A percentile compares a stretch with the other conserved stretches of the same genome.
Conservation (phyloP, 2,329 filamentous ascomycete species). For the Shiraia bambusicola region DNA sequence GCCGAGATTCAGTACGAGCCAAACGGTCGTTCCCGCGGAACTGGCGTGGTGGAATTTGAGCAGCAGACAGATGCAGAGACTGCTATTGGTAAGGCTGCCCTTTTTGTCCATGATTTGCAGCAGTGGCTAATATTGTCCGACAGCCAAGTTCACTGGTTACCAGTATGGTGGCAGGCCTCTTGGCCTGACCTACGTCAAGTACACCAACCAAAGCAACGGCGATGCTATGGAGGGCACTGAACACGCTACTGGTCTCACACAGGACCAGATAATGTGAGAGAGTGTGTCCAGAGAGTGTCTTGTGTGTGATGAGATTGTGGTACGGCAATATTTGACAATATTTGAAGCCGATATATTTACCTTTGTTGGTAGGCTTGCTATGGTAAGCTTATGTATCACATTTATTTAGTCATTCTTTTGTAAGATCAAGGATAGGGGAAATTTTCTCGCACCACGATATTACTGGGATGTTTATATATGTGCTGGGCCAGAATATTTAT, state of each 20-base stretch:
- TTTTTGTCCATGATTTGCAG: background rate
- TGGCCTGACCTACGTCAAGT: slow-evolving; percentile 91
- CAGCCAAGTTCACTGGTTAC: slow-evolving; percentile 93
- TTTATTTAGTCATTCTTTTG: too few species aligned
- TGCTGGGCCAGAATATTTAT: too few species aligned
- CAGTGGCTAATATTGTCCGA: slow-evolving; percentile 28
- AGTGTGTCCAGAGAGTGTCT: background rate
- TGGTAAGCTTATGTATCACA: too few species aligned
- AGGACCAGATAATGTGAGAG: slow-evolving; percentile 95
- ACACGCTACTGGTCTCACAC: slow-evolving; percentile 70
- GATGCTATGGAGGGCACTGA: slow-evolving; percentile 82
- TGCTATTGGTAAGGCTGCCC: slow-evolving; percentile 65
- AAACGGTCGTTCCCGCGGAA: slow-evolving; percentile 91
- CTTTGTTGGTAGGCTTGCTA: too few species aligned
- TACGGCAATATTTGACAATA: background rate
- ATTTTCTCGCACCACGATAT: too few species aligned
- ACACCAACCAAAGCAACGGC: slow-evolving; percentile 66
- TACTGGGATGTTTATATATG: too few species aligned
- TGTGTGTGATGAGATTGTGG: background rate
- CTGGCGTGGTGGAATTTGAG: slow-evolving; percentile 95
- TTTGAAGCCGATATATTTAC: too few species aligned
- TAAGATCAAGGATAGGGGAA: too few species aligned
- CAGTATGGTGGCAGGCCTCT: slow-evolving; percentile 95
- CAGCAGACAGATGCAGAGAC: slow-evolving; percentile 81
- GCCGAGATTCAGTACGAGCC: slow-evolving; percentile 99